phyloP scores from a whole-genome alignment of 2,329 filamentous ascomycete species.

The Aspergillus sp. region DNA sequence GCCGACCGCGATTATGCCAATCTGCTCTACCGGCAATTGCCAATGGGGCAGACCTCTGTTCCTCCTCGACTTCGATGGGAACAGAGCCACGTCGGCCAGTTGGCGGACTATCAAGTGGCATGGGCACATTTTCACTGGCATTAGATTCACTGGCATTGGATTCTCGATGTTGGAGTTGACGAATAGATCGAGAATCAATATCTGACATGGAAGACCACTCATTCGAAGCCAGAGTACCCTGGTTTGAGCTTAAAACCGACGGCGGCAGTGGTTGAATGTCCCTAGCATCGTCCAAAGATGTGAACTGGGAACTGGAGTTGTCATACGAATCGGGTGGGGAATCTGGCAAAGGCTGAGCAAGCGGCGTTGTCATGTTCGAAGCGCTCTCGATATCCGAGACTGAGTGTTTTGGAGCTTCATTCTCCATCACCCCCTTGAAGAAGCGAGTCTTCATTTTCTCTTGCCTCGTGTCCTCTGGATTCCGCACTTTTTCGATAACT shows the following conservation, averaged over 20 bases:
- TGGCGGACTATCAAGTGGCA: slow-evolving; percentile 21
- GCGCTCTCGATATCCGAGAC: slow-evolving; percentile 47
- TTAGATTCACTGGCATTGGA: slow-evolving; percentile 27
- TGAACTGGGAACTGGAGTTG: slow-evolving; percentile 29
- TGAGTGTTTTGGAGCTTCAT: slow-evolving; percentile 29
- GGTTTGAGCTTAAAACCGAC: slow-evolving; percentile 42
- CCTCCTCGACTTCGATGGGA: slow-evolving; percentile 23
- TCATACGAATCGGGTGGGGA: slow-evolving; percentile 34
- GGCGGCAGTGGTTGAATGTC: slow-evolving; percentile 45
- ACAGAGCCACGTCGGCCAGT: slow-evolving; percentile 25
- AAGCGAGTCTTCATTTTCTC: slow-evolving; percentile 43
- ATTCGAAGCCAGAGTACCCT: slow-evolving; percentile 26
- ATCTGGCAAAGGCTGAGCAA: slow-evolving; percentile 51
- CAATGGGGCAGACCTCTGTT: slow-evolving; percentile 42
- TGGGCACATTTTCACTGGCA: slow-evolving; percentile 24
- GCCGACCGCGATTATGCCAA: slow-evolving; percentile 33
- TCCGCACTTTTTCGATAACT: slow-evolving; percentile 25
- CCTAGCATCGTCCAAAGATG: slow-evolving; percentile 33
- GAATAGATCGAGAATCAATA: slow-evolving; percentile 18
- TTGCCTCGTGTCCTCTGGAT: slow-evolving; percentile 31
- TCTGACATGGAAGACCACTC: slow-evolving; percentile 31
- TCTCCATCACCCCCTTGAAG: slow-evolving; percentile 45
- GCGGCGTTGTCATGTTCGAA: slow-evolving; percentile 57
- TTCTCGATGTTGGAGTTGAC: slow-evolving; percentile 22
- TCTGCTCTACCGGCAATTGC: slow-evolving; percentile 40